Evolutionary conservation across 805 yeast genomes (phyloP).

Genomic region (Wickerhamomyces hampshirensis): DNA sequence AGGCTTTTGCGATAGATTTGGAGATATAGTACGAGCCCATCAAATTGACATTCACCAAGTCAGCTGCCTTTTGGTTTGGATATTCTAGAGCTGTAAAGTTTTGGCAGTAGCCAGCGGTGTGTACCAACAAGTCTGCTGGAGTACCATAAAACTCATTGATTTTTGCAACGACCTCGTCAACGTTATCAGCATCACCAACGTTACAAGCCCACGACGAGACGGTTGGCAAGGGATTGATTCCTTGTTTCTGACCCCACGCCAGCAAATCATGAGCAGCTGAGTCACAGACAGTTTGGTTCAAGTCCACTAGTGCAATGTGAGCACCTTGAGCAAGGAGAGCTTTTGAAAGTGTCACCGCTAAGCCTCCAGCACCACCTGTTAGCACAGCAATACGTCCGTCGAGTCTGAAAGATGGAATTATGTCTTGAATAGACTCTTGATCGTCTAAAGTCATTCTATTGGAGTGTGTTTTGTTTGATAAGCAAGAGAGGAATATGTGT

Average conservation of each 20-base stretch:
- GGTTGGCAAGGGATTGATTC: slow-evolving; percentile 27
- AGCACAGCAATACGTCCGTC: slow-evolving; percentile 68
- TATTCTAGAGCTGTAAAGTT: slow-evolving; percentile 74
- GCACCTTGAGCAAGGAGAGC: slow-evolving; percentile 76
- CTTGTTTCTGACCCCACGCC: slow-evolving; percentile 41
- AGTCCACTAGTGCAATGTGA: slow-evolving; percentile 66
- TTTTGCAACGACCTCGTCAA: slow-evolving; percentile 48
- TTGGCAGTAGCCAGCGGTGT: slow-evolving; percentile 85
- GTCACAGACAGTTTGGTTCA: slow-evolving; percentile 55
- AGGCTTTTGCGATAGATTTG: slow-evolving; percentile 67
- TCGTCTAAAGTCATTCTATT: slow-evolving; percentile 15
- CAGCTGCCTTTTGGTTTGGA: slow-evolving; percentile 66
- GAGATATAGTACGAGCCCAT: slow-evolving; percentile 72
- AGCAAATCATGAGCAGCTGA: slow-evolving; percentile 46
- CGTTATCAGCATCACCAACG: slow-evolving; percentile 59
- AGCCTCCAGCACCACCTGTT: slow-evolving; percentile 82
- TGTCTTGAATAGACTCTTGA: slow-evolving; percentile 18
- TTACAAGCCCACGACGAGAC: slow-evolving; percentile 69
- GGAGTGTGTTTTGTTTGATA: too few relatives aligned
- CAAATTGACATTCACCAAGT: slow-evolving; percentile 64
- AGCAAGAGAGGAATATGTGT: neutral
- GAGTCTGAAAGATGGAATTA: slow-evolving; percentile 57
- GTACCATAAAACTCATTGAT: slow-evolving; percentile 55
- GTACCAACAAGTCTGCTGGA: slow-evolving; percentile 60
- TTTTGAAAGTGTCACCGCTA: slow-evolving; percentile 59